phyloP scores from a whole-genome alignment of 768 basidiomycete genomes.

The Boletus patriciae region DNA sequence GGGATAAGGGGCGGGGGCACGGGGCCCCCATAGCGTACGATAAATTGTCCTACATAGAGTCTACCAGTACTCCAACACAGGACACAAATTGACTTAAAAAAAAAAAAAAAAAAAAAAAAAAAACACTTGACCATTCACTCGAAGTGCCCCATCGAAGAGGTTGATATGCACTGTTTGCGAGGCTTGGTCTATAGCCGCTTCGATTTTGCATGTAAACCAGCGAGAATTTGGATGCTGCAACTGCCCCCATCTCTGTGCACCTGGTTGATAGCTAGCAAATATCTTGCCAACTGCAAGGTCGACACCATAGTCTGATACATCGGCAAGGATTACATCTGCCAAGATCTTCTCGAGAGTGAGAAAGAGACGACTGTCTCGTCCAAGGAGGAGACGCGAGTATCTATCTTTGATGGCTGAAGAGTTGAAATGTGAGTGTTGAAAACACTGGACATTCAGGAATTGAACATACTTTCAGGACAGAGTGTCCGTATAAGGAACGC shows the following conservation, averaged over 20 bases:
- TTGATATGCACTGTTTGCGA: not conserved
- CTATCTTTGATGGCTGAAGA: not conserved
- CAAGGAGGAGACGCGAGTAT: not conserved
- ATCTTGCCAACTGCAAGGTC: not conserved
- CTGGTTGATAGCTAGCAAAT: not conserved
- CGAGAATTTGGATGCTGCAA: not conserved
- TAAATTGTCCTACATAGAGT: too few species aligned
- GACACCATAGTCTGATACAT: not conserved
- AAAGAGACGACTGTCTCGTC: not conserved
- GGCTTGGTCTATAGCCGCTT: not conserved
- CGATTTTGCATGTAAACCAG: not conserved
- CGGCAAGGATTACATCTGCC: not conserved
- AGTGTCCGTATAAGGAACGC: not conserved
- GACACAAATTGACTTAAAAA: too few species aligned
- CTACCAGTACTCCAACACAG: too few species aligned
- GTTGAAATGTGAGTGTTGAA: not conserved
- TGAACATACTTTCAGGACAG: too few species aligned
- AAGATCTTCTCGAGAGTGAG: not conserved
- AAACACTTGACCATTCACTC: not conserved
- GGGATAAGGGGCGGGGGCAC: too few species aligned
- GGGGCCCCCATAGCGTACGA: too few species aligned
- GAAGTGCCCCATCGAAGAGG: not conserved
- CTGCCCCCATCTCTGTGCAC: not conserved
- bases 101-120: too few species aligned
- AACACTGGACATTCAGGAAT: too few species aligned